Evolutionary conservation across 2,329 filamentous ascomycete species (phyloP).

Genomic region (Xylaria sp.): DNA sequence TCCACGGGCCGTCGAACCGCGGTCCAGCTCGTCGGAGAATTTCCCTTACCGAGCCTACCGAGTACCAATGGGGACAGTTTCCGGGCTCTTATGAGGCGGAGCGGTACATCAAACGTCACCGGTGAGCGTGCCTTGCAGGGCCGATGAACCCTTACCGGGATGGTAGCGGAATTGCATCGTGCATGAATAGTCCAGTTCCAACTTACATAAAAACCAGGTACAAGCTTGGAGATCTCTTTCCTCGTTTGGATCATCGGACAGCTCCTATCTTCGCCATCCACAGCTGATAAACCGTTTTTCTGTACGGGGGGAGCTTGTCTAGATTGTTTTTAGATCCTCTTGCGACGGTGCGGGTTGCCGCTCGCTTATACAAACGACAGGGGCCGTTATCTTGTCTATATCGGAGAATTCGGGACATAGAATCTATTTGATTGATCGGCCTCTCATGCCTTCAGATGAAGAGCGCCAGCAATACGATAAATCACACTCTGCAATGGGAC

Average conservation of each 20-base stretch:
- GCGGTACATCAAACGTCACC: conserved; percentile 33
- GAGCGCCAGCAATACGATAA: neutral
- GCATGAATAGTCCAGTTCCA: conserved; percentile 26
- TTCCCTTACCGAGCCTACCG: conserved; percentile 40
- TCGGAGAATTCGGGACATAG: conserved; percentile 19
- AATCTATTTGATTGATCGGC: conserved; percentile 8
- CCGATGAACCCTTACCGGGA: conserved; percentile 31
- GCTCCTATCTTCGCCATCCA: conserved; percentile 35
- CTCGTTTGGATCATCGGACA: conserved; percentile 46
- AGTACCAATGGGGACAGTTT: conserved; percentile 35
- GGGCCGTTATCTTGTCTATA: conserved; percentile 55
- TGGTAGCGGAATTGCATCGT: conserved; percentile 20
- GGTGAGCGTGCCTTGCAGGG: conserved; percentile 41
- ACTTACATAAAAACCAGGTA: conserved; percentile 22
- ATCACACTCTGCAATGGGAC: neutral
- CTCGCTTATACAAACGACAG: conserved; percentile 18
- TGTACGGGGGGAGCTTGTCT: neutral
- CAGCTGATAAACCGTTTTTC: conserved; percentile 22
- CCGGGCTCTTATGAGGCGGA: conserved; percentile 34
- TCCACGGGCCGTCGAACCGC: conserved; percentile 47
- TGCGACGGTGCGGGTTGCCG: conserved; percentile 22
- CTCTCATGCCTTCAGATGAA: neutral
- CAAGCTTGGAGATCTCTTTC: conserved; percentile 37
- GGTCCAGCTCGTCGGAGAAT: conserved; percentile 36
- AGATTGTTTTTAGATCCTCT: conserved; percentile 4